A percentile compares a stretch with the other conserved stretches of the same genome.
These are phyloP conservation scores for Trichophyton schoenleinii DNA, from an alignment of 2,329 filamentous ascomycete species.

Conservation along the genomic window DNA sequence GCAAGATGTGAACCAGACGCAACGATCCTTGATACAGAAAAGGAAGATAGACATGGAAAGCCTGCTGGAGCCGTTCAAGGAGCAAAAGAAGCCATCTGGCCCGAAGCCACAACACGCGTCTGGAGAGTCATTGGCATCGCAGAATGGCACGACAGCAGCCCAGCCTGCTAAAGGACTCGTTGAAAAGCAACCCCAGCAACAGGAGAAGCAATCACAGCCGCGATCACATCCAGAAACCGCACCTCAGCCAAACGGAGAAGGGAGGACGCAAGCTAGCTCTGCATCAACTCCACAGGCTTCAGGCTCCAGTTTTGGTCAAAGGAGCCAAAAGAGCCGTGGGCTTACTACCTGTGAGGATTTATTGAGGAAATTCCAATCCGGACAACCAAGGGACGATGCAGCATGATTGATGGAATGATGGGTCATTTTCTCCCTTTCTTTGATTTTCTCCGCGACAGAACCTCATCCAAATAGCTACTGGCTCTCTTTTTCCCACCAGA, in stretches of 20 bases:
- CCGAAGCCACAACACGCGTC: not conserved
- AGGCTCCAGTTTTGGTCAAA: not conserved
- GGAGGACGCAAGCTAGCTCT: not conserved
- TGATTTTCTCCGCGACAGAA: constrained; percentile 35
- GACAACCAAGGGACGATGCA: not conserved
- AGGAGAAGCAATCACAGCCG: not conserved
- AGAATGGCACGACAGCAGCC: not conserved
- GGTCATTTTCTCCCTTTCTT: constrained; percentile 33
- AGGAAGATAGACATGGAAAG: not conserved
- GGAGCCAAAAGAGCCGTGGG: not conserved
- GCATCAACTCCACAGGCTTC: not conserved
- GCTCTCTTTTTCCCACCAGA: not conserved
- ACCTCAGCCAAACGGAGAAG: not conserved
- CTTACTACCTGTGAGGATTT: not conserved
- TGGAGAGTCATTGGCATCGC: too few relatives aligned
- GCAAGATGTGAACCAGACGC: not conserved
- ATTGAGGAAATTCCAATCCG: not conserved
- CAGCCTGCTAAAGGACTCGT: not conserved
- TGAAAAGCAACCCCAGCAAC: not conserved
- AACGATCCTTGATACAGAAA: not conserved
- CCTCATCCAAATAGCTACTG: constrained; percentile 42
- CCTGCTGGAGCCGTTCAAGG: not conserved
- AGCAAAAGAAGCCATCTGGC: not conserved
- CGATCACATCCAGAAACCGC: not conserved
- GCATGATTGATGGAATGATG: not conserved